Percentiles rank a stretch among this genome's conserved stretches.
Evolutionary conservation across 495 filamentous ascomycete species (phyloP).

Genomic region (Trichoderma reesei): DNA sequence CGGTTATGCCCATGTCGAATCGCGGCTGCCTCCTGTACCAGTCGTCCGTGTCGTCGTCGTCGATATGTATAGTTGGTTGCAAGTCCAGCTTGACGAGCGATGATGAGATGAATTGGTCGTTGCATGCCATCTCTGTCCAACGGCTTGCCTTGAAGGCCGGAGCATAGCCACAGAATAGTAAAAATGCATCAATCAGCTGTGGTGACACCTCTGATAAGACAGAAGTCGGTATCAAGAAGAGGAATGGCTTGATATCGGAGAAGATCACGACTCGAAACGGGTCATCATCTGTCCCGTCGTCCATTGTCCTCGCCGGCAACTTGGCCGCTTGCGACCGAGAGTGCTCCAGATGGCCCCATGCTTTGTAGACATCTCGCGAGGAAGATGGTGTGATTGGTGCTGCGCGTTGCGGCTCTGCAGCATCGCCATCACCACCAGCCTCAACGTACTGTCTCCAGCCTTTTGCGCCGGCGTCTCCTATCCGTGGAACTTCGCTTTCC

Average conservation of each 20-base stretch:
- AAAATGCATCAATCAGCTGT: constrained; percentile 53
- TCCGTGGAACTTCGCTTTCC: constrained; percentile 73
- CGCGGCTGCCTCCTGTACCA: constrained; percentile 21
- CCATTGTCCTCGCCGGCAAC: constrained; percentile 55
- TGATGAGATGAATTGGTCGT: constrained; percentile 29
- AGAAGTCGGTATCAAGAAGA: constrained; percentile 43
- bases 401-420: constrained; percentile 25
- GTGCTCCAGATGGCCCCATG: constrained; percentile 56
- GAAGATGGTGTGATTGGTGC: constrained; percentile 9
- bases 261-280: constrained; percentile 34
- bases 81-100: neutral
- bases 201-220: constrained; percentile 25
- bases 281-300: constrained; percentile 10
- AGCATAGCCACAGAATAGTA: constrained; percentile 64
- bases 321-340: constrained; percentile 34
- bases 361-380: constrained; percentile 29
- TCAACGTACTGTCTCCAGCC: constrained; percentile 57
- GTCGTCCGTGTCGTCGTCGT: constrained; percentile 13
- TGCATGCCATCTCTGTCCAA: constrained; percentile 14
- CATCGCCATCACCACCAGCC: constrained; percentile 21
- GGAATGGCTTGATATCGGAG: constrained; percentile 57
- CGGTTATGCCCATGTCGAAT: constrained; percentile 25
- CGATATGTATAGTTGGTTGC: neutral
- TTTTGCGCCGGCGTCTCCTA: constrained; percentile 62
- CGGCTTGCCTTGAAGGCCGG: constrained; percentile 22